Evolutionary conservation across 2,329 filamentous ascomycete species (phyloP), one percentile per base, ranked within the genome.

Genomic region (Simplicillium sp.): DNA sequence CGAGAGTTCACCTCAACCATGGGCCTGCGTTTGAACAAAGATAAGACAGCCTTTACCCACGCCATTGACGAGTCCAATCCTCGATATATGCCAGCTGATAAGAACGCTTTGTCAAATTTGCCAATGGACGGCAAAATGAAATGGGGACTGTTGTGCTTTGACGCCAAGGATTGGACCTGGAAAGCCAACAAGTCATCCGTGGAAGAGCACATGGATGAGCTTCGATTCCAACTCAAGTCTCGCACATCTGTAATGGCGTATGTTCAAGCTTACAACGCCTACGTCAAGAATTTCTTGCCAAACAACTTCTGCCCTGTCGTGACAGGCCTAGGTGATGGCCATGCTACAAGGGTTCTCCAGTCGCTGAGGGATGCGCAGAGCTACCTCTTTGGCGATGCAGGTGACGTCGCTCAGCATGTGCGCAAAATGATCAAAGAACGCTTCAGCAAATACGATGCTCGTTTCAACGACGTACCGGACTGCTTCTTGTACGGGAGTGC

Each of bases 71-170:
- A 40, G 20, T 41, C 42, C 7, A 44, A 40, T 11, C 38, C 42
- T 3, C 35, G 42, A 32, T 44, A 29, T 16, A 32, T 34, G 12
- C 35, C 35, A 4, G 31, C 31, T 5, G 11, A 9, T 3, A 34
- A 29, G 5, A 12, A 28, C 4, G 33, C 18, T 6, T 15, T 41
- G 9, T n/a, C 29, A 31, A 31, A 9, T 9, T 31, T n/a, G 29
- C 9, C 40, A 29, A 43, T 14, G 39, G 44, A 16, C 65, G 80
- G 3, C 76, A 77, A 1, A 39, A 50, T 3, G 76, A 75, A 1
- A 62, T 71, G 7, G 71, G 80, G 32, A 63, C 67, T 29, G 80
- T 75, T 74, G 77, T 75, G 0, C 78, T 81, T 47, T 59, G 81
- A 33, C 3, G 68, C 77, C 43, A 34, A 33, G 9, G n/a, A 36